phyloP scores from a whole-genome alignment of 352 stramenopile genomes.

The Pythium guiyangense region DNA sequence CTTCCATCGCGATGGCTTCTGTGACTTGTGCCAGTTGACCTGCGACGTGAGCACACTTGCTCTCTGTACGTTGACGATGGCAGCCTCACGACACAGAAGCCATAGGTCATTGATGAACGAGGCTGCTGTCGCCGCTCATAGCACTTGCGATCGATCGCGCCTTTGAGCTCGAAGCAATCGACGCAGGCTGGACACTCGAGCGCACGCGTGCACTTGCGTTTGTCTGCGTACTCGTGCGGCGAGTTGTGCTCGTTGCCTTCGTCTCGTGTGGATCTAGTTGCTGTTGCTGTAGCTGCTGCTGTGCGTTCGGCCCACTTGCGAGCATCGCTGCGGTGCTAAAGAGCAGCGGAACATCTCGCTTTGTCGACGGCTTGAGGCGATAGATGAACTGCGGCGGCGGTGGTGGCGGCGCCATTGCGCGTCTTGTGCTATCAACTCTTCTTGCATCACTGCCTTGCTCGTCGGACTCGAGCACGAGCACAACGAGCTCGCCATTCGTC shows the following conservation, averaged over 20 bases:
- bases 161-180: too few species aligned
- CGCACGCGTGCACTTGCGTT: background rate
- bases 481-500: constrained; percentile 38
- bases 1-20: background rate
- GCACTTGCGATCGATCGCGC: background rate
- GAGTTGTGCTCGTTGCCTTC: background rate
- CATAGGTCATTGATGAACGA: too few species aligned
- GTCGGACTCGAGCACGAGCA: constrained; percentile 18
- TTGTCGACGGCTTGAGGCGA: constrained; percentile 12
- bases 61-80: background rate
- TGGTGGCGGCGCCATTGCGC: background rate
- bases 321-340: constrained; percentile 10
- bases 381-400: constrained; percentile 13
- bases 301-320: background rate
- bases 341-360: constrained; percentile 12
- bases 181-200: background rate
- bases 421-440: too few species aligned
- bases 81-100: too few species aligned
- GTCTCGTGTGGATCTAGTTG: background rate
- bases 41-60: background rate
- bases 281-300: too few species aligned
- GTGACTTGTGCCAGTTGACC: background rate
- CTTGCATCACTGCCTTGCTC: background rate
- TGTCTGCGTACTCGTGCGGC: background rate
- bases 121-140: too few species aligned